A percentile compares a stretch with the other conserved stretches of the same genome.
These are phyloP conservation scores for Colletotrichum truncatum DNA, from an alignment of 2,329 filamentous ascomycete species.

Conservation along the genomic window DNA sequence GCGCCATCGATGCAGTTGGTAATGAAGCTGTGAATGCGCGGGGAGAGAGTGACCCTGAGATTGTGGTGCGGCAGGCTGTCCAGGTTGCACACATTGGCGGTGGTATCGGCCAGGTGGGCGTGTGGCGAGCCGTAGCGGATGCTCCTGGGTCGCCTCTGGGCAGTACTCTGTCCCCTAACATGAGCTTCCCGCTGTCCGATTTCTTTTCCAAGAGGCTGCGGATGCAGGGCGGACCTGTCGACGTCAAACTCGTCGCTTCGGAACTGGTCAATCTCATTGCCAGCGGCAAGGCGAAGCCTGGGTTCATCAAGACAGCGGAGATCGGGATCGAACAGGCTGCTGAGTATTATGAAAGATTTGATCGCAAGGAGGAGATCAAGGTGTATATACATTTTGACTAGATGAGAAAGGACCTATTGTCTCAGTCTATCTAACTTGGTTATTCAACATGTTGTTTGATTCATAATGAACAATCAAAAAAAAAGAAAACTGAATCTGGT, in stretches of 20 bases:
- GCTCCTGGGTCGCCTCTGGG: slow-evolving; percentile 27
- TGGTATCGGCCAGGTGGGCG: slow-evolving; percentile 34
- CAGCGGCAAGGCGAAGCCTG: not conserved
- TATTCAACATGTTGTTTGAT: too few relatives aligned
- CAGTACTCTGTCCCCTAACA: not conserved
- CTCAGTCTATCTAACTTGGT: too few relatives aligned
- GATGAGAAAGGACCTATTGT: too few relatives aligned
- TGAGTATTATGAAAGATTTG: not conserved
- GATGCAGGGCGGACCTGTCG: not conserved
- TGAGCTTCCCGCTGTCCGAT: slow-evolving; percentile 30
- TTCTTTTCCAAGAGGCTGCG: slow-evolving; percentile 27
- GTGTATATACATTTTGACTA: too few relatives aligned
- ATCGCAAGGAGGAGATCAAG: not conserved
- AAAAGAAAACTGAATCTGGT: too few relatives aligned
- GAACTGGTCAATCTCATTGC: not conserved
- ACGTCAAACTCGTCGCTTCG: not conserved
- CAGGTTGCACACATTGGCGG: slow-evolving; percentile 26
- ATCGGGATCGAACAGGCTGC: not conserved
- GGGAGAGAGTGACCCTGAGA: slow-evolving; percentile 18
- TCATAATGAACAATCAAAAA: too few relatives aligned
- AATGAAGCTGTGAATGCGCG: slow-evolving; percentile 30
- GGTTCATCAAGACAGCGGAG: not conserved
- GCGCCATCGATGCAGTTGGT: slow-evolving; percentile 33
- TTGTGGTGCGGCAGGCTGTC: slow-evolving; percentile 28
- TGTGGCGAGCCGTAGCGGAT: slow-evolving; percentile 25